Percentiles rank a stretch among this genome's conserved stretches.
phyloP scores from a whole-genome alignment of 2,329 filamentous ascomycete species.

The Stachybotrys chartarum region DNA sequence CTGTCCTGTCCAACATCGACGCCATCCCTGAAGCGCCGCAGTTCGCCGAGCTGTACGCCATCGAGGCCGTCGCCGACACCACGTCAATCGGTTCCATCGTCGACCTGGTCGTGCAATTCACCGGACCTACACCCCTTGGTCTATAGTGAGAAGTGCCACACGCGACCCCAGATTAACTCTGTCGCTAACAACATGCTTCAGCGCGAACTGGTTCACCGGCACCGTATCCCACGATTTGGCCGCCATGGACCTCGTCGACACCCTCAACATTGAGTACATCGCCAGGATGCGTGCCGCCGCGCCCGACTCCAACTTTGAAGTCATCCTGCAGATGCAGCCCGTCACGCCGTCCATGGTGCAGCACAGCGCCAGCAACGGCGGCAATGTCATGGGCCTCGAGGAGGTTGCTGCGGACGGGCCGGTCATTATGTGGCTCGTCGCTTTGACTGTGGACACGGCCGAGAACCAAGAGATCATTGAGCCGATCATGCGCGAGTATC shows the following conservation, averaged over 20 bases:
- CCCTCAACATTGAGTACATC: conserved; percentile 18
- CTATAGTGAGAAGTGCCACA: conserved; percentile 10
- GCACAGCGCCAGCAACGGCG: conserved; percentile 14
- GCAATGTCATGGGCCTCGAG: conserved; percentile 24
- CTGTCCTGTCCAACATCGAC: conserved; percentile 19
- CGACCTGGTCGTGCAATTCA: conserved; percentile 22
- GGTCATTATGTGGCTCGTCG: conserved; percentile 26
- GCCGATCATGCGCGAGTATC: conserved; percentile 16
- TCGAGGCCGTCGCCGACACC: conserved; percentile 14
- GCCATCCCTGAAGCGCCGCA: conserved; percentile 13
- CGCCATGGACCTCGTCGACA: conserved; percentile 21
- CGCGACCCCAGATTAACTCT: accelerated
- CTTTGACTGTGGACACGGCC: conserved; percentile 30
- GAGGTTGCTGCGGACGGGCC: conserved; percentile 26
- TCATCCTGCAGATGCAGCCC: conserved; percentile 24
- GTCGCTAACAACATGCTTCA: conserved; percentile 3
- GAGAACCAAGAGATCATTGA: conserved; percentile 24
- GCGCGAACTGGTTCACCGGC: conserved; percentile 24
- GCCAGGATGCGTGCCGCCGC: conserved; percentile 17
- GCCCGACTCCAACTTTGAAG: conserved; percentile 14
- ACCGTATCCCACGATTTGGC: conserved; percentile 17
- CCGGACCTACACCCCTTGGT: conserved; percentile 21
- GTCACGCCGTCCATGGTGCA: conserved; percentile 18
- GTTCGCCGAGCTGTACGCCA: conserved; percentile 13
- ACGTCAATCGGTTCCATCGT: conserved; percentile 13